phyloP scores from a whole-genome alignment of 2,329 filamentous ascomycete species.

The Nigrospora sphaerica region DNA sequence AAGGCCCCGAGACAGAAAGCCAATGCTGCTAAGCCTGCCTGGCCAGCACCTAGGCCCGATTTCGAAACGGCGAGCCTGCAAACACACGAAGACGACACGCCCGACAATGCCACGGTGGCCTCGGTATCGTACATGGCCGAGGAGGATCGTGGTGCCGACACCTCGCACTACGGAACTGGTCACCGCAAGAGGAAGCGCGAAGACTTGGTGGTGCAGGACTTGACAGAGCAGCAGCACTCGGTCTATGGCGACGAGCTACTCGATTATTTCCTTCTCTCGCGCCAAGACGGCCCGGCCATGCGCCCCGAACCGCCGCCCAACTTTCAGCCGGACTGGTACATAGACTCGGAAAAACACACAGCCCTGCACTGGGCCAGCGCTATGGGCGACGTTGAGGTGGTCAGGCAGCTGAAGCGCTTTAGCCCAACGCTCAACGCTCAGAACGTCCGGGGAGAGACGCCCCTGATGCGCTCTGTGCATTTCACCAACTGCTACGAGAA shows the following conservation, averaged over 20 bases:
- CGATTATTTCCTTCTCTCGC: slow-evolving; percentile 89
- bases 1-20: slow-evolving; percentile 62
- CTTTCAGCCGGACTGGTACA: slow-evolving; percentile 85
- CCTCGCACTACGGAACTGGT: slow-evolving; percentile 55
- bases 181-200: slow-evolving; percentile 73
- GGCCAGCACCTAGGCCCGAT: slow-evolving; percentile 39
- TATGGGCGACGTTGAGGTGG: slow-evolving; percentile 92
- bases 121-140: slow-evolving; percentile 83
- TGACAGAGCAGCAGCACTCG: slow-evolving; percentile 76
- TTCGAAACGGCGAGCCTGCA: slow-evolving; percentile 56
- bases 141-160: slow-evolving; percentile 59
- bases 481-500: slow-evolving; percentile 98
- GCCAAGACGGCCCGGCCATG: slow-evolving; percentile 66
- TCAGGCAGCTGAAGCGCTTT: slow-evolving; percentile 77
- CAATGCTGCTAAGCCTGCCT: slow-evolving; percentile 46
- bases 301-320: slow-evolving; percentile 74
- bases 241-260: slow-evolving; percentile 89
- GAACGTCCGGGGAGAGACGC: slow-evolving; percentile 74
- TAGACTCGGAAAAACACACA: slow-evolving; percentile 87
- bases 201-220: slow-evolving; percentile 47
- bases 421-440: slow-evolving; percentile 67
- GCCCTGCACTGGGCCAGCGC: slow-evolving; percentile 95
- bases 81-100: slow-evolving; percentile 70
- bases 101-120: slow-evolving; percentile 75
- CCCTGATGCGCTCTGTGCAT: slow-evolving; percentile 86